phyloP scores from a whole-genome alignment of 106 monocot species.

The Chionographis japonica region DNA sequence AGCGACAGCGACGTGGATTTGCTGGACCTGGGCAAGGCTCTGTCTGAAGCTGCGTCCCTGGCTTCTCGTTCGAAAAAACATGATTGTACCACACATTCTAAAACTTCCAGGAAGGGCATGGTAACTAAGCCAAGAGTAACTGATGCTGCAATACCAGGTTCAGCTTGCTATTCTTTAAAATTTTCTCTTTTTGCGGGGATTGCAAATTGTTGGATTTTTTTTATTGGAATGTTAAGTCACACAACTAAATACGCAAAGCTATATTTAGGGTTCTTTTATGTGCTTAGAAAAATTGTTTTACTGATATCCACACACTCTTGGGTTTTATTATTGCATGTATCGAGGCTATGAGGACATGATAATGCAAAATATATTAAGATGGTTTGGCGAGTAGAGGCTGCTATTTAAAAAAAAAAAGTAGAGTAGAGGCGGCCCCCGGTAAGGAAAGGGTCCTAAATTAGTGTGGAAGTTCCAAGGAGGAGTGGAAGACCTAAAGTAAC shows the following conservation, averaged over 20 bases:
- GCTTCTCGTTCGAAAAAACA: slow-evolving; percentile 43
- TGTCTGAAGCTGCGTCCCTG: slow-evolving; percentile 43
- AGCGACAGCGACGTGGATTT: slow-evolving; percentile 49
- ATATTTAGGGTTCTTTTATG: background rate
- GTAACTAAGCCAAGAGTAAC: slow-evolving; percentile 21
- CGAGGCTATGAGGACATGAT: too few relatives aligned
- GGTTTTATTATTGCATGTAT: too few relatives aligned
- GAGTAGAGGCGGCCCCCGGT: too few relatives aligned
- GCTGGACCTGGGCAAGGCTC: slow-evolving; percentile 41
- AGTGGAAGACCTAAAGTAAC: too few relatives aligned
- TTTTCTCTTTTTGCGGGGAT: background rate
- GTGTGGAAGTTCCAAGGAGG: too few relatives aligned
- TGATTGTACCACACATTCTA: slow-evolving; percentile 17
- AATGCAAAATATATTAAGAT: too few relatives aligned
- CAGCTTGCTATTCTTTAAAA: slow-evolving; percentile 1
- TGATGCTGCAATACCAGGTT: slow-evolving; percentile 46
- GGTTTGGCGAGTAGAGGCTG: too few relatives aligned
- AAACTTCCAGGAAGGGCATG: slow-evolving; percentile 17
- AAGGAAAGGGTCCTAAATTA: too few relatives aligned
- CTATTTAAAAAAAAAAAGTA: too few relatives aligned
- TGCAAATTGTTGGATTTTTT: background rate
- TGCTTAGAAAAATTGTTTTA: too few relatives aligned
- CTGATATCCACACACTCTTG: too few relatives aligned
- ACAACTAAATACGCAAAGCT: too few relatives aligned
- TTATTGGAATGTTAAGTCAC: background rate